Evolutionary conservation across 345 rosid genomes (phyloP).

Genomic region (Populus davidiana): DNA sequence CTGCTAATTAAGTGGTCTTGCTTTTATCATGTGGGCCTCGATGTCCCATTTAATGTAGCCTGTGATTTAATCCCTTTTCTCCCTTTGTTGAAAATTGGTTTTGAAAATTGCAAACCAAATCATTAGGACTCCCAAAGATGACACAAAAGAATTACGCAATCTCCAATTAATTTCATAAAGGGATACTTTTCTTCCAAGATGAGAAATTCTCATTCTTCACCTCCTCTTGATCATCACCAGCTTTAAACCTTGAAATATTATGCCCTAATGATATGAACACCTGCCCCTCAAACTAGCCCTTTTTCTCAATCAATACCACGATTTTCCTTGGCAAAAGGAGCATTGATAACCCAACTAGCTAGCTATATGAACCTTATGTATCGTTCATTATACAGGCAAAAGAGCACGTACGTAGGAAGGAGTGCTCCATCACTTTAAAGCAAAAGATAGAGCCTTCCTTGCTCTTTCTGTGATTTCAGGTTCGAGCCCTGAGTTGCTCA

Average conservation of each 20-base stretch:
- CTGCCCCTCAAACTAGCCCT: neutral
- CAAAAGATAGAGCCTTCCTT: neutral
- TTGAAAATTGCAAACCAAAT: slow-evolving; percentile 31
- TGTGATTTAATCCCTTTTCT: slow-evolving; percentile 16
- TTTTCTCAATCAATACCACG: slow-evolving; percentile 1
- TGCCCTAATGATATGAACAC: slow-evolving; percentile 38
- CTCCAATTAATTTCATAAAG: slow-evolving; percentile 32
- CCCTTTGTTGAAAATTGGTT: slow-evolving; percentile 39
- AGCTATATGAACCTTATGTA: neutral
- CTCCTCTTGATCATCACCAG: neutral
- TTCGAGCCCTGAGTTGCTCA: no score
- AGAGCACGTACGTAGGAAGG: neutral
- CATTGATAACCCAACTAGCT: slow-evolving; percentile 5
- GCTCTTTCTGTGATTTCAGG: no score
- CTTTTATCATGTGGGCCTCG: slow-evolving; percentile 16
- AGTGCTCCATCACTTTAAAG: slow-evolving; percentile 19
- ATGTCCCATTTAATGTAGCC: slow-evolving; percentile 28
- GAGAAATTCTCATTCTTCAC: slow-evolving; percentile 27
- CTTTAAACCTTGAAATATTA: slow-evolving; percentile 26
- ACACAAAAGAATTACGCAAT: slow-evolving; percentile 17
- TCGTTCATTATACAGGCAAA: slow-evolving; percentile 2
- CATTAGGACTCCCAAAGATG: slow-evolving; percentile 27
- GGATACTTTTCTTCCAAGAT: slow-evolving; percentile 37
- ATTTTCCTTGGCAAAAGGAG: slow-evolving; percentile 10
- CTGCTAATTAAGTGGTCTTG: neutral